Base-by-base conservation (phyloP, 495 filamentous ascomycete species). In the Patellaria atrata region DNA sequence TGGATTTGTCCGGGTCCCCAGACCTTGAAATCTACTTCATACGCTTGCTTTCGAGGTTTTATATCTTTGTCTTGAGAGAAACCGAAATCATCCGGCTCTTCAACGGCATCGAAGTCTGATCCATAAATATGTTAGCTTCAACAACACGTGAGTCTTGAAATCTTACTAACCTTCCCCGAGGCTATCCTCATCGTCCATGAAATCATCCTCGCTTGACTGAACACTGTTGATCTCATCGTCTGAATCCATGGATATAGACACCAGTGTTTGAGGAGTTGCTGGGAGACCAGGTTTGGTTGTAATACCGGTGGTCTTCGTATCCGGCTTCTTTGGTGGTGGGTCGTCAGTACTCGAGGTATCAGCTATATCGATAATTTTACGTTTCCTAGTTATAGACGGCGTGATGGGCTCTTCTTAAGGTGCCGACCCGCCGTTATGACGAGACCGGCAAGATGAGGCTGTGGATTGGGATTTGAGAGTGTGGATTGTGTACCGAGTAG, bases 191-290 rank as follows among this genome's bases (percentile, higher is more conserved):
- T 59, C 67, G 17, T 63, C 66, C 25, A 65, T 67, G 31, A 86
- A 75, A 32, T 82, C 82, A 31, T 78, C 74, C 24, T 71, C 73
- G 52, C 79, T 91, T 11, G 82, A 86, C 44, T 75, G 65, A 39
- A 76, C 75, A 33, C 81, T 91, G 69, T 92, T 81, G 53, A 87
- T 85, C 43, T 96, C 89, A 54, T 96, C 87, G 44, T 96, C 89
- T 9, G 89, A 94, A 53, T 94, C 87, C 89, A 96, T 96, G 41
- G 60, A 63, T 40, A 64, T 61, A 12, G 63, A 74, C 47, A 59
- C 60, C 30, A 64, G 64, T 21, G 73, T 82, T 33, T 67, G 59
- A 18, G 77, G 76, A n/a, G 74, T 72, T 14, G 69, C 64, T 12
- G 73, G 69, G 13, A 56, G 40, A 3, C 34, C 40, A 29, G 48